phyloP scores from a whole-genome alignment of 306 rosid species.

The Vigna unguiculata region DNA sequence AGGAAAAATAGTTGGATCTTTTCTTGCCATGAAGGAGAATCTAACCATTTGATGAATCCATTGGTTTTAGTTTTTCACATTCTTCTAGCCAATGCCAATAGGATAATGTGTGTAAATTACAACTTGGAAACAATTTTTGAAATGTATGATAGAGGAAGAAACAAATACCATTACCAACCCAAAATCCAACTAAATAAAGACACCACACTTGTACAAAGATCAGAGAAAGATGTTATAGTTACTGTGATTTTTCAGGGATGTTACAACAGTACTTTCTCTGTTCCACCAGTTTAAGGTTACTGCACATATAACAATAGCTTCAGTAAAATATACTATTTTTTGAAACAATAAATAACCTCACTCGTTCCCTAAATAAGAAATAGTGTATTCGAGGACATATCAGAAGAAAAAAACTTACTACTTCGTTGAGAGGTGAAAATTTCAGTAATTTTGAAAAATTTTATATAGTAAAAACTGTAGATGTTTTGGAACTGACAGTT shows the following conservation, averaged over 20 bases:
- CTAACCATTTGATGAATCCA: slow-evolving; percentile 69
- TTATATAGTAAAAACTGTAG: too few species aligned
- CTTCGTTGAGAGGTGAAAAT: too few species aligned
- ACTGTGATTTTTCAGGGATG: slow-evolving; percentile 37
- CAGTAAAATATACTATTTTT: too few species aligned
- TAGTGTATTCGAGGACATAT: too few species aligned
- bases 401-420: too few species aligned
- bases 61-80: slow-evolving; percentile 10
- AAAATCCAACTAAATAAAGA: slow-evolving; percentile 9
- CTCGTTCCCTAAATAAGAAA: too few species aligned
- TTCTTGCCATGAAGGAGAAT: slow-evolving; percentile 89
- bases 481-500: too few species aligned
- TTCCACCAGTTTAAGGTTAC: slow-evolving; percentile 39
- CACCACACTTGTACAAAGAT: slow-evolving; percentile 14
- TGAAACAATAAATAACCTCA: too few species aligned
- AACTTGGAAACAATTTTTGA: slow-evolving; percentile 44
- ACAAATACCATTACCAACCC: neutral
- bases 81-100: slow-evolving; percentile 18
- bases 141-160: slow-evolving; percentile 39
- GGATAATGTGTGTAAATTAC: slow-evolving; percentile 41
- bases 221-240: neutral
- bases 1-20: slow-evolving; percentile 89
- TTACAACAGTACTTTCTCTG: slow-evolving; percentile 55
- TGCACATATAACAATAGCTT: too few species aligned
- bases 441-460: too few species aligned